A percentile compares a stretch with the other conserved stretches of the same genome.
Evolutionary conservation across 176 grass and related monocot species (phyloP).

Genomic region (Oryza rufipogon): DNA sequence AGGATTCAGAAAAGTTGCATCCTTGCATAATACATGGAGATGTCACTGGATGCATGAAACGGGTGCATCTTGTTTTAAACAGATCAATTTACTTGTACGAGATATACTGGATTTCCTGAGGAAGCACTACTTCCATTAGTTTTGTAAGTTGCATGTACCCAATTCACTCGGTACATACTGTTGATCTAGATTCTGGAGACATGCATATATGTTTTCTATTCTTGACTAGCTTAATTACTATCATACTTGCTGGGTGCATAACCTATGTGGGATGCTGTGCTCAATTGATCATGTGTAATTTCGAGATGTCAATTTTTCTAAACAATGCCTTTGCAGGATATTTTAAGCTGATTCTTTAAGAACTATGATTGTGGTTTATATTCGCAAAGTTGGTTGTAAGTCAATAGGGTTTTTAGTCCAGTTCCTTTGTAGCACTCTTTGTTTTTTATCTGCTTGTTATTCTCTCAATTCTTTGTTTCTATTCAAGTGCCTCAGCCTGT

Average conservation of each 20-base stretch:
- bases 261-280: conserved; percentile 10
- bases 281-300: conserved; percentile 13
- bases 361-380: background rate
- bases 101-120: conserved; percentile 27
- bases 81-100: conserved; percentile 41
- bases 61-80: conserved; percentile 40
- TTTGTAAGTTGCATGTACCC: conserved; percentile 47
- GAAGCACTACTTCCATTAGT: conserved; percentile 39
- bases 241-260: background rate
- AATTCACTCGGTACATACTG: conserved; percentile 33
- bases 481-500: background rate
- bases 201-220: conserved; percentile 11
- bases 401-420: background rate
- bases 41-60: conserved; percentile 5
- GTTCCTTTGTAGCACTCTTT: background rate
- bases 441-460: background rate
- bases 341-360: background rate
- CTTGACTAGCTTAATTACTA: background rate
- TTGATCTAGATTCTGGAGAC: conserved; percentile 31
- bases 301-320: background rate
- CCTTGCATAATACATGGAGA: conserved; percentile 35
- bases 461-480: background rate
- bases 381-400: background rate
- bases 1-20: conserved; percentile 34
- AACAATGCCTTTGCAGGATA: background rate